Evolutionary conservation across 805 yeast species (phyloP), one percentile per base, ranked within the genome.

Genomic region (Candida awuae): DNA sequence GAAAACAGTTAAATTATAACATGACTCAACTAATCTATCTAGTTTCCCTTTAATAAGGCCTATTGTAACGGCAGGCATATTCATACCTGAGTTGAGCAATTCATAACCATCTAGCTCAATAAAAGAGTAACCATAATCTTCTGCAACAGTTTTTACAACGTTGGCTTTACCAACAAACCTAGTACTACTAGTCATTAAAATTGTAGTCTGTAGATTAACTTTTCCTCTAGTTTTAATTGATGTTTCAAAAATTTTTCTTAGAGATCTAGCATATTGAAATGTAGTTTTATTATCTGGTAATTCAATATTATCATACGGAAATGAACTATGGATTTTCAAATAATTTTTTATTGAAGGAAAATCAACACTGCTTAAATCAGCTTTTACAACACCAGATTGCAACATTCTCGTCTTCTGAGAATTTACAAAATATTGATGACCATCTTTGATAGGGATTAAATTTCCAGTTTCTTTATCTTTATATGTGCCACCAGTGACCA

Each of bases 111-210:
- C 94, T 12, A 90, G 59, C 33, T 74, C 82, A 22, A 80, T 61
- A 7, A 80, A 57, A 46, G 83, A 80, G 8, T 78, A 58, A 0
- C 96, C 95, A 22, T 79, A 56, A 22, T 72, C 72, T 8, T 63
- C 56, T 0, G 84, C 68, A 2, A 77, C 52, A 39, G 73, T 72
- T 36, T 69, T 58, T 0, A 85, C 74, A 18, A 84, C 52, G 0
- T 80, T 75, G 0, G 82, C 55, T 52, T 90, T 90, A 0, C 98
- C 98, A 6, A 84, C 75, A 8, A 83, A 86, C 38, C 94, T 65
- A 22, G 77, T 71, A 50, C 76, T 62, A 4, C 96, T 84, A 36
- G 71, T 73, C 17, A 92, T 55, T 19, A 87, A 54, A 0, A 87
- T 61, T 0, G 85, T 70, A 0, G 94, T 79, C 34, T 68, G 70